Conservation (phyloP, 345 rosid genomes). For the Kernera saxatilis region DNA sequence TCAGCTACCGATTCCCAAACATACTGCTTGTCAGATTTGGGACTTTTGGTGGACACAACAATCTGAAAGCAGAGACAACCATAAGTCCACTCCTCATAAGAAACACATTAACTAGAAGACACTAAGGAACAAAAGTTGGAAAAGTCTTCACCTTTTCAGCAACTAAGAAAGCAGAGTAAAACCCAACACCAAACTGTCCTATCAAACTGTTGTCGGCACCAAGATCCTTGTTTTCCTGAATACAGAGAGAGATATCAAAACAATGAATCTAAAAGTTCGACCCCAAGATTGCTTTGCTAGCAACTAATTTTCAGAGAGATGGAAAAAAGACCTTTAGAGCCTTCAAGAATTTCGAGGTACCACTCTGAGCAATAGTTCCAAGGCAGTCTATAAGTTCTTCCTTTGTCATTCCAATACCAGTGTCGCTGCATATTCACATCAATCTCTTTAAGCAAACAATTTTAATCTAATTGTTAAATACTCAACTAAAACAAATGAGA, state of each 20-base stretch:
- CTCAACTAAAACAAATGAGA: background rate
- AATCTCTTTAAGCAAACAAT: background rate
- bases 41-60: slow-evolving; percentile 92
- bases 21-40: slow-evolving; percentile 90
- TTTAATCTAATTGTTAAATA: background rate
- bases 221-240: slow-evolving; percentile 83
- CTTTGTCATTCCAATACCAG: slow-evolving; percentile 98
- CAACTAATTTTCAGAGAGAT: background rate
- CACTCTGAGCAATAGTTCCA: slow-evolving; percentile 99
- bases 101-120: background rate
- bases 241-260: background rate
- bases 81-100: background rate
- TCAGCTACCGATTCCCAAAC: slow-evolving; percentile 92
- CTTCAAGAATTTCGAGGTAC: slow-evolving; percentile 89
- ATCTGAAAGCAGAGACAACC: slow-evolving; percentile 42
- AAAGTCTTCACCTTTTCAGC: slow-evolving; percentile 68
- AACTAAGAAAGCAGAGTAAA: slow-evolving; percentile 96
- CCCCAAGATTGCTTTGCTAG: background rate
- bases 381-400: slow-evolving; percentile 95
- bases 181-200: slow-evolving; percentile 99
- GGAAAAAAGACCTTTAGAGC: slow-evolving; percentile 64
- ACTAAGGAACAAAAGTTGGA: background rate
- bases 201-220: slow-evolving; percentile 87
- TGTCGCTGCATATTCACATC: slow-evolving; percentile 51
- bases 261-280: background rate